A percentile compares a stretch with the other conserved stretches of the same genome.
Evolutionary conservation across 495 filamentous ascomycete genomes (phyloP).

Genomic region (Lindgomyces ingoldianus): DNA sequence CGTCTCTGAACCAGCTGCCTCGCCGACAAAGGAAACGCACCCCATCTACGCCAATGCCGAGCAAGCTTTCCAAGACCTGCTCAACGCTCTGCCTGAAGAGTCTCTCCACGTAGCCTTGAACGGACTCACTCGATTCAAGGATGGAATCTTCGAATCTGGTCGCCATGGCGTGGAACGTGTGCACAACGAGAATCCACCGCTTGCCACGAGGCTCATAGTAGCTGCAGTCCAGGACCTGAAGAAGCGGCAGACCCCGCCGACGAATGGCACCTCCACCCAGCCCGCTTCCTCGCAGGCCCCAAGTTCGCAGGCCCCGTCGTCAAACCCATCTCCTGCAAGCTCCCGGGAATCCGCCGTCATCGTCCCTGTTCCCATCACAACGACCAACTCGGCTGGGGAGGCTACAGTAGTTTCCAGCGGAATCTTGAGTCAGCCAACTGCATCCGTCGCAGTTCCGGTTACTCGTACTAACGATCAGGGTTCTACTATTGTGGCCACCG

Average conservation of each 20-base stretch:
- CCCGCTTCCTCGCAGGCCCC: background rate
- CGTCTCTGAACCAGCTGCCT: slow-evolving; percentile 7
- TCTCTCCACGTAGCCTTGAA: slow-evolving; percentile 49
- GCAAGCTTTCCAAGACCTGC: slow-evolving; percentile 45
- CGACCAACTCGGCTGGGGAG: slow-evolving; percentile 18
- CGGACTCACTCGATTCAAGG: slow-evolving; percentile 46
- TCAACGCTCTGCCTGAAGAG: slow-evolving; percentile 47
- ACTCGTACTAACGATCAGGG: slow-evolving; percentile 31
- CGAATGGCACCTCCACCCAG: slow-evolving; percentile 13
- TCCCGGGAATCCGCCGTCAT: slow-evolving; percentile 20
- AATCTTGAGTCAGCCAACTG: slow-evolving; percentile 31
- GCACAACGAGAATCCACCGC: slow-evolving; percentile 47
- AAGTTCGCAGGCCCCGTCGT: background rate
- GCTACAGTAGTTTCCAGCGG: slow-evolving; percentile 12
- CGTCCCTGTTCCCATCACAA: slow-evolving; percentile 37
- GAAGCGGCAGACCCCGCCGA: slow-evolving; percentile 37
- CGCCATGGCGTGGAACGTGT: slow-evolving; percentile 48
- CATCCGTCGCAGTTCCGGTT: slow-evolving; percentile 29
- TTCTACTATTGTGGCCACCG: slow-evolving; percentile 21
- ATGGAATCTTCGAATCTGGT: slow-evolving; percentile 51
- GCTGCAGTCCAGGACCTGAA: slow-evolving; percentile 42
- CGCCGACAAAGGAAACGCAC: slow-evolving; percentile 21
- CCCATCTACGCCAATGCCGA: slow-evolving; percentile 20
- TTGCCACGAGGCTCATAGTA: slow-evolving; percentile 46
- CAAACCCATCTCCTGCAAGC: slow-evolving; percentile 6